These are phyloP conservation scores for Geotrichum klebahnii DNA, from an alignment of 1,139 yeast species.

Conservation along the genomic window DNA sequence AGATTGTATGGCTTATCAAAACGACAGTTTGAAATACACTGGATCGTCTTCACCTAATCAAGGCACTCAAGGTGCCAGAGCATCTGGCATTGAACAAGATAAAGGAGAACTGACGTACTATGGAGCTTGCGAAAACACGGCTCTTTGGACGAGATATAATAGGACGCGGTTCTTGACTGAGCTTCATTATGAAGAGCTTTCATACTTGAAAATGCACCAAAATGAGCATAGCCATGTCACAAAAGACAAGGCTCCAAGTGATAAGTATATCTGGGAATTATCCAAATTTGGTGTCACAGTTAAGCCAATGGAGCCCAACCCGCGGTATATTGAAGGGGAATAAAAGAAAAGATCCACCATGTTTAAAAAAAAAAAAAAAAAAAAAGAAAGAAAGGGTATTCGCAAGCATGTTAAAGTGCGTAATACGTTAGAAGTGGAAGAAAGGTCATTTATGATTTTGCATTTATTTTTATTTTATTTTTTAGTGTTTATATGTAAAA, in stretches of 20 bases:
- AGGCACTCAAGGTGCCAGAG: no score
- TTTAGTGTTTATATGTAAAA: no score
- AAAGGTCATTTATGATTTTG: no score
- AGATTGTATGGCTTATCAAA: constrained; percentile 27
- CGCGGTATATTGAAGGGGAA: constrained; percentile 3
- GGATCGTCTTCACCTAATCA: no score
- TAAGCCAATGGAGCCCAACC: not conserved
- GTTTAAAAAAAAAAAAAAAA: no score
- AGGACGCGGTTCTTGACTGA: constrained; percentile 27
- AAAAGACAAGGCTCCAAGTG: no score
- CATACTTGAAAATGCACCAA: not conserved
- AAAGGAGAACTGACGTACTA: constrained; percentile 28
- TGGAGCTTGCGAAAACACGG: constrained; percentile 32
- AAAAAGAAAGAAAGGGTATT: no score
- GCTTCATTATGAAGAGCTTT: constrained; percentile 26
- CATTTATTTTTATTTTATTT: no score
- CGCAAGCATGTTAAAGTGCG: no score
- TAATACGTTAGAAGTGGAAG: no score
- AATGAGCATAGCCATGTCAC: not conserved
- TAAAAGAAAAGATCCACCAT: no score
- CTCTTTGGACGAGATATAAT: constrained; percentile 28
- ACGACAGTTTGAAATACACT: constrained; percentile 23
- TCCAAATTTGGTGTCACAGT: not conserved
- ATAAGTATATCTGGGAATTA: constrained; percentile 3
- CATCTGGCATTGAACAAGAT: constrained; percentile 1